Conservation (phyloP, 2,329 filamentous ascomycete species). For the Leptoxyphium fumago region DNA sequence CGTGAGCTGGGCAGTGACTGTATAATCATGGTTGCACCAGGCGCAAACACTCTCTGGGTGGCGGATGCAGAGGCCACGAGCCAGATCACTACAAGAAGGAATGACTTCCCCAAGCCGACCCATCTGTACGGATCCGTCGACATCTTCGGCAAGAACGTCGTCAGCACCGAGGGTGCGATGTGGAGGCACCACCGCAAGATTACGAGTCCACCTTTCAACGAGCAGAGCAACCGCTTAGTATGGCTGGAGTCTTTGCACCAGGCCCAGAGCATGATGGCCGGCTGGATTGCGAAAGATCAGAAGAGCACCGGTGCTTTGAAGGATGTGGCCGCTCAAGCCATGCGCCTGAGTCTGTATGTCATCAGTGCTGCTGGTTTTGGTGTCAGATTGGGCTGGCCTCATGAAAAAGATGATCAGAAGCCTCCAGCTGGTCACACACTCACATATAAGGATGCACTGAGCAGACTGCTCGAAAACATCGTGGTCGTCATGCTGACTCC, state of each 20-base stretch:
- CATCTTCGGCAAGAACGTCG: conserved; percentile 56
- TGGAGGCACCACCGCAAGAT: conserved; percentile 64
- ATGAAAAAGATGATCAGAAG: conserved; percentile 30
- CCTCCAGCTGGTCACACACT: conserved; percentile 41
- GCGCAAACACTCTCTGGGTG: conserved; percentile 38
- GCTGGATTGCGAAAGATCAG: conserved; percentile 37
- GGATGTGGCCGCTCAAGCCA: conserved; percentile 48
- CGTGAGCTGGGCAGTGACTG: conserved; percentile 43
- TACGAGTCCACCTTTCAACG: conserved; percentile 58
- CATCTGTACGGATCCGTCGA: conserved; percentile 44
- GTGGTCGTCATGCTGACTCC: conserved; percentile 47
- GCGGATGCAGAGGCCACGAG: conserved; percentile 50
- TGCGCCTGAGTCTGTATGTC: conserved; percentile 44
- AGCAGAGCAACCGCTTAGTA: conserved; percentile 56
- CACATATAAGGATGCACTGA: conserved; percentile 51
- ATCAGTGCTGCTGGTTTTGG: conserved; percentile 62
- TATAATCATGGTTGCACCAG: conserved; percentile 49
- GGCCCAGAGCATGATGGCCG: conserved; percentile 44
- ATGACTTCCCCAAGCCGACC: conserved; percentile 57
- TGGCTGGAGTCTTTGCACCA: conserved; percentile 51
- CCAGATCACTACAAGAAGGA: conserved; percentile 50
- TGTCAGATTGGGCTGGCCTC: conserved; percentile 40
- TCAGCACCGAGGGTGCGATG: conserved; percentile 51
- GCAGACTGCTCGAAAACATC: conserved; percentile 47
- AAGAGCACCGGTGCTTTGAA: conserved; percentile 34